phyloP scores from a whole-genome alignment of 257 asterid species.

The Lithospermum erythrorhizon region DNA sequence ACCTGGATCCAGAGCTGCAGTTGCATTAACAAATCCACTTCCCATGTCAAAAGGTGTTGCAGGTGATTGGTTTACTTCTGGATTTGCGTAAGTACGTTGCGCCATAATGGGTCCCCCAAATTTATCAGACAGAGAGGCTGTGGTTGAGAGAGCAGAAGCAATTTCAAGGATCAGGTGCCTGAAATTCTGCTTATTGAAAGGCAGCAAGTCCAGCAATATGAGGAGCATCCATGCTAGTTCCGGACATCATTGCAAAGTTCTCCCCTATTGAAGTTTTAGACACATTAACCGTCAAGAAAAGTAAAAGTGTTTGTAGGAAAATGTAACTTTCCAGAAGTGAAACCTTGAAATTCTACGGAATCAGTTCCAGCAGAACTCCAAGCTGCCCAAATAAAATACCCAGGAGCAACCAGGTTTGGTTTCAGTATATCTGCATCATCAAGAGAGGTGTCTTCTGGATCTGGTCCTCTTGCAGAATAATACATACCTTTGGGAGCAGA shows the following conservation, averaged over 20 bases:
- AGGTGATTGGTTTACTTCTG: constrained; percentile 81
- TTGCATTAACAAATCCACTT: constrained; percentile 91
- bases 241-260: constrained; percentile 94
- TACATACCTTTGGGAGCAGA: constrained; percentile 86
- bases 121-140: constrained; percentile 65
- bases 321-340: neutral
- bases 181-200: constrained; percentile 64
- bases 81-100: constrained; percentile 81
- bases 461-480: constrained; percentile 98
- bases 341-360: constrained; percentile 86
- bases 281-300: neutral
- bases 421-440: constrained; percentile 70
- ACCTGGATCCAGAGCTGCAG: constrained; percentile 90
- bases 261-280: constrained; percentile 44
- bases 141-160: constrained; percentile 90
- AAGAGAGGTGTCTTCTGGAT: constrained; percentile 74
- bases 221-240: constrained; percentile 99
- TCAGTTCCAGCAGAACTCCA: constrained; percentile 93
- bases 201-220: constrained; percentile 94
- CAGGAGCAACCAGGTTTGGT: constrained; percentile 96
- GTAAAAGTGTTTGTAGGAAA: neutral
- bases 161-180: constrained; percentile 77
- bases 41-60: constrained; percentile 99
- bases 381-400: constrained; percentile 92
- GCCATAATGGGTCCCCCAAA: constrained; percentile 81